phyloP scores from a whole-genome alignment of 768 basidiomycete genomes.

The Leucocoprinus sp. region DNA sequence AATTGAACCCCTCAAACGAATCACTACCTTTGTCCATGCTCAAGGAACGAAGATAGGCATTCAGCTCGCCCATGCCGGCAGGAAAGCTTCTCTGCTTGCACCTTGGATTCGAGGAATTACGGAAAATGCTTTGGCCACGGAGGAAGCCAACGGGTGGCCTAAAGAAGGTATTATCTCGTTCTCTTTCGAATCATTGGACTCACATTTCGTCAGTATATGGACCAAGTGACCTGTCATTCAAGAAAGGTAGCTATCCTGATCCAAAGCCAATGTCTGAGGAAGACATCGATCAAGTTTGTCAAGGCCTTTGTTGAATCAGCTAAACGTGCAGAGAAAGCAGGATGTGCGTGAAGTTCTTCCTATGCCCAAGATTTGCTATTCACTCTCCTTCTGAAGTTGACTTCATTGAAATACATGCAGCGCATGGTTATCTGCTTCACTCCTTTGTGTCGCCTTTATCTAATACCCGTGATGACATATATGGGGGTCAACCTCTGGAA shows the following conservation, averaged over 20 bases:
- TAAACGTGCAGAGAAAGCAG: conserved; percentile 47
- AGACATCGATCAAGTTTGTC: conserved; percentile 47
- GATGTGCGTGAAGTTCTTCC: conserved; percentile 36
- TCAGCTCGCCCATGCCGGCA: conserved; percentile 69
- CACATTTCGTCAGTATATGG: conserved; percentile 40
- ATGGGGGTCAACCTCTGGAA: conserved; percentile 61
- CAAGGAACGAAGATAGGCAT: conserved; percentile 69
- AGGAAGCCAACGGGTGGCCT: conserved; percentile 65
- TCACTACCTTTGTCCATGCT: conserved; percentile 66
- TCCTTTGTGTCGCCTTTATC: conserved; percentile 68
- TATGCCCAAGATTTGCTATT: neutral
- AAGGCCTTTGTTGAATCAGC: conserved; percentile 51
- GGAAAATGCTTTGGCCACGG: conserved; percentile 30
- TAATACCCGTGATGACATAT: conserved; percentile 62
- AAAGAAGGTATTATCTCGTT: conserved; percentile 36
- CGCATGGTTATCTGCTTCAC: conserved; percentile 65
- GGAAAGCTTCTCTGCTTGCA: conserved; percentile 63
- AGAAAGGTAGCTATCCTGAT: conserved; percentile 34
- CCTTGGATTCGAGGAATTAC: conserved; percentile 51
- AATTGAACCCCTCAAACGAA: conserved; percentile 56
- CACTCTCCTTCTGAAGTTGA: conserved; percentile 37
- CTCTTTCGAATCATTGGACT: neutral
- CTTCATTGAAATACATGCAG: conserved; percentile 66
- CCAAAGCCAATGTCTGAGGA: conserved; percentile 52
- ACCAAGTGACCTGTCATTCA: conserved; percentile 52